Evolutionary conservation across 371 early-diverging fungal species (phyloP), one percentile per base, ranked within the genome.

Genomic region (Mucor sp.): DNA sequence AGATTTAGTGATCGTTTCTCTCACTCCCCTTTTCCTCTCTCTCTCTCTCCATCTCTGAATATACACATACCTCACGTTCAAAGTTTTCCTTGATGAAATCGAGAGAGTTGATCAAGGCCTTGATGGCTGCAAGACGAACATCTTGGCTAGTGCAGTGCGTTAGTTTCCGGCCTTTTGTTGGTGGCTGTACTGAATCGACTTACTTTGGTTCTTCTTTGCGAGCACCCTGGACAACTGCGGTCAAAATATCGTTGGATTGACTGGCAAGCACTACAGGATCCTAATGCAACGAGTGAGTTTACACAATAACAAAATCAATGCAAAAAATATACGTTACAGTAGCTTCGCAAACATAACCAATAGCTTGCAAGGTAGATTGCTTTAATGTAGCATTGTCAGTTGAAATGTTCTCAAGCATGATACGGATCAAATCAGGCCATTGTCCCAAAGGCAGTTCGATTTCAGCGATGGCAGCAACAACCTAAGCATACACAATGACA

Each of bases 71-170:
- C 74, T 93, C 94, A 37, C 89, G 83, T 60, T 94, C 93, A 85
- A 99, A 98, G 84, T 99, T 96, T 27, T 85, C 89, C 70, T 91
- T 85, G 55, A 95, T 89, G 75, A 98, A 99, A 79, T 93, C 95
- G 58, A 99, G 87, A 33, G 97, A 94, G 78, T 97, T 97, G 82
- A 87, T 89, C 62, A 99, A 85, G 4, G 99, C 97, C 60, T 84
- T 86, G 66, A 97, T 81, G 25, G 97, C 97, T 19, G 95, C 94
- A 53, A 91, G 76, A 57, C 95, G 91, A 37, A 98, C 95, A 21
- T 89, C 93, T 63, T 87, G 86, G 74, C 93, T 93, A 69, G 11
- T 39, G 12, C 23, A 25, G 30, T 39, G 8, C 33, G 59, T 32
- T 23, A 58, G 60, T 6, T 70, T 21, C 27, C 12, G 30, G 9